Base-by-base conservation (phyloP, 2,329 filamentous ascomycete genomes). In the Xenoacremonium recifei region DNA sequence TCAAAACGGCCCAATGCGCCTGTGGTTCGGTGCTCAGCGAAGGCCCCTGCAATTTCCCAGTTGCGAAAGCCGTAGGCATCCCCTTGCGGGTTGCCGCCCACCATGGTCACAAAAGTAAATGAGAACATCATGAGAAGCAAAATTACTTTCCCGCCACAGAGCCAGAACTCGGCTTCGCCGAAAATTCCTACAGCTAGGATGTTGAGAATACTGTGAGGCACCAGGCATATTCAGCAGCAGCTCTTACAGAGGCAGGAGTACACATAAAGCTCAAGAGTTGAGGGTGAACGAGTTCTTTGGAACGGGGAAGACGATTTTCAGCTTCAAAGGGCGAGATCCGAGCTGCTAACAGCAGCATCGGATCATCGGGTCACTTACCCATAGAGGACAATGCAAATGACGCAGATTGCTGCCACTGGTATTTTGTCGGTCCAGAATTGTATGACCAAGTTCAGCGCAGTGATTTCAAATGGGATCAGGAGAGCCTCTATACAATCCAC, bases 21-120 rank as follows among this genome's bases (percentile, higher is more conserved):
- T 2, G 40, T 42, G 4, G 48, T 35, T 29, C 59, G 53, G 45
- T 63, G 63, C 25, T 49, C 37, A 37, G 56, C 51, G 52, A 64
- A 59, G 32, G 54, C 50, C 39, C 52, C 49, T 12, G 54, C 54
- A 13, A 45, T 36, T 10, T 50, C 51, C 63, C 76, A 80, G 58
- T 75, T 72, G 19, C 78, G 69, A 58, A 83, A 84, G 10, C 79
- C 79, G 53, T 77, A 81, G 13, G 73, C 65, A 51, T 82, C 78
- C 17, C 72, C 62, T 4, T 74, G 55, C 0, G 82, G 83, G 50
- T 85, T 85, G 13, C 78, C 82, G 15, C 82, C 82, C n/a, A 82
- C 61, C 80, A 85, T 85, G 46, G 75, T 76, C 56, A 86, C 71
- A 61, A 86, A 78, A 3, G 83, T 84, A 60, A 78, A 79, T 50